Conservation (phyloP, 352 stramenopile species). For the Pythium rishiriense region DNA sequence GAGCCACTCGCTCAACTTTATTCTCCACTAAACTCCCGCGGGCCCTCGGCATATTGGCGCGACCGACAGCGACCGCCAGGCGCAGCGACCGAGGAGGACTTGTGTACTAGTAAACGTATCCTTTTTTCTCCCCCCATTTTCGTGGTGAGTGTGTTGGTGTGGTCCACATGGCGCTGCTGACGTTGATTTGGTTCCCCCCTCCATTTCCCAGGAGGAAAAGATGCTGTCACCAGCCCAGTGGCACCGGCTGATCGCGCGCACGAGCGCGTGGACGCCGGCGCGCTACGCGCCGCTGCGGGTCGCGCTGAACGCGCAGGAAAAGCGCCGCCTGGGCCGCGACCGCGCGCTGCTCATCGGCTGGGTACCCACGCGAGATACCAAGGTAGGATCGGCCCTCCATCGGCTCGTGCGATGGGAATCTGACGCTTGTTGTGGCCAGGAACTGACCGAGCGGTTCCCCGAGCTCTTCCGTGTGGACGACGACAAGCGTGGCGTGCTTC, state of each 20-base stretch:
- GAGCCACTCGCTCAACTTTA: slow-evolving; percentile 85
- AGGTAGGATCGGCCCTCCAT: slow-evolving; percentile 3
- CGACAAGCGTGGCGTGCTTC: slow-evolving; percentile 7
- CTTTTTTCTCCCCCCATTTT: background rate
- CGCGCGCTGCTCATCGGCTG: slow-evolving; percentile 20
- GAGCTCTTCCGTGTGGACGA: slow-evolving; percentile 22
- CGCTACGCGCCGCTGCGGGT: slow-evolving; percentile 54
- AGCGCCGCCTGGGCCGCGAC: background rate
- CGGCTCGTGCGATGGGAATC: background rate
- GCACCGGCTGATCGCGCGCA: slow-evolving; percentile 37
- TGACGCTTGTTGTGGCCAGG: background rate
- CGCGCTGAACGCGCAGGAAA: slow-evolving; percentile 32
- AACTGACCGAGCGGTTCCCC: slow-evolving; percentile 12
- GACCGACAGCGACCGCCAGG: background rate
- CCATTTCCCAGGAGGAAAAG: background rate
- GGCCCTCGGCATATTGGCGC: too few species aligned
- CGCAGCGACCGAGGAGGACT: background rate
- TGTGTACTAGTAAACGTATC: slow-evolving; percentile 11
- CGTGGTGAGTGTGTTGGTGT: background rate
- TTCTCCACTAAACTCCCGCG: slow-evolving; percentile 70
- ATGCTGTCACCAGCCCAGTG: slow-evolving; percentile 21
- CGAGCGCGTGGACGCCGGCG: slow-evolving; percentile 44
- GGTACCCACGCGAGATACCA: slow-evolving; percentile 31
- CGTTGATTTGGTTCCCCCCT: background rate
- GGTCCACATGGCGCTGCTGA: slow-evolving; percentile 9